phyloP scores from a whole-genome alignment of 225 moss, liverwort and hornwort genomes.

The Sphagnum tenellum region DNA sequence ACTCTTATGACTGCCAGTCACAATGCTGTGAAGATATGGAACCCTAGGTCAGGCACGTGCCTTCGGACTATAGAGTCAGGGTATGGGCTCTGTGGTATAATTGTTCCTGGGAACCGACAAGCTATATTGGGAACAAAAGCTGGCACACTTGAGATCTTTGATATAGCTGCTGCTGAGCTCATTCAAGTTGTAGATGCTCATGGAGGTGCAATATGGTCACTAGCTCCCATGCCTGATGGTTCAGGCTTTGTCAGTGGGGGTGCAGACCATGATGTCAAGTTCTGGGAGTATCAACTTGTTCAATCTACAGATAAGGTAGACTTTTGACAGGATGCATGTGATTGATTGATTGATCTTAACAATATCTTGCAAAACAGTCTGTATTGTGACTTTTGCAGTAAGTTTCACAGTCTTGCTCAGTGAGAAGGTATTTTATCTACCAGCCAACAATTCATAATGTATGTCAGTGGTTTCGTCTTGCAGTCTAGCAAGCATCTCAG shows the following conservation, averaged over 20 bases:
- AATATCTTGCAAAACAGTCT: too few species aligned
- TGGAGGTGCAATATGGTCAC: constrained; percentile 85
- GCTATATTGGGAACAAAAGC: constrained; percentile 83
- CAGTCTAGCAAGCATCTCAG: constrained; percentile 67
- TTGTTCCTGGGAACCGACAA: constrained; percentile 83
- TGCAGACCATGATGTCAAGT: constrained; percentile 87
- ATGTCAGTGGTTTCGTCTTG: constrained; percentile 6
- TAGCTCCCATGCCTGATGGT: constrained; percentile 74
- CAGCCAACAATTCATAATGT: too few species aligned
- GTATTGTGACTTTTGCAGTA: too few species aligned
- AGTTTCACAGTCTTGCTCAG: too few species aligned
- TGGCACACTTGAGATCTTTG: constrained; percentile 81
- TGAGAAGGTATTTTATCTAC: too few species aligned
- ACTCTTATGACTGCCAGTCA: constrained; percentile 92
- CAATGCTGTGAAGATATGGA: constrained; percentile 97
- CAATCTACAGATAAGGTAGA: constrained; percentile 40
- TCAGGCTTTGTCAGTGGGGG: constrained; percentile 95
- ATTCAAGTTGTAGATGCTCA: constrained; percentile 78
- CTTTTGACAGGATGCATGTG: too few species aligned
- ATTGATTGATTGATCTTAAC: too few species aligned
- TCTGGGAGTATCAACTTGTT: constrained; percentile 87
- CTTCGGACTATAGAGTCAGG: constrained; percentile 89
- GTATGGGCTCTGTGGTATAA: constrained; percentile 68
- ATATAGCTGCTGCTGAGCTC: constrained; percentile 69
- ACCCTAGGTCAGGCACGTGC: constrained; percentile 74